Evolutionary conservation across 2,329 filamentous ascomycete species (phyloP), one percentile per base, ranked within the genome.

Genomic region (Ceratocystiopsis sp.): DNA sequence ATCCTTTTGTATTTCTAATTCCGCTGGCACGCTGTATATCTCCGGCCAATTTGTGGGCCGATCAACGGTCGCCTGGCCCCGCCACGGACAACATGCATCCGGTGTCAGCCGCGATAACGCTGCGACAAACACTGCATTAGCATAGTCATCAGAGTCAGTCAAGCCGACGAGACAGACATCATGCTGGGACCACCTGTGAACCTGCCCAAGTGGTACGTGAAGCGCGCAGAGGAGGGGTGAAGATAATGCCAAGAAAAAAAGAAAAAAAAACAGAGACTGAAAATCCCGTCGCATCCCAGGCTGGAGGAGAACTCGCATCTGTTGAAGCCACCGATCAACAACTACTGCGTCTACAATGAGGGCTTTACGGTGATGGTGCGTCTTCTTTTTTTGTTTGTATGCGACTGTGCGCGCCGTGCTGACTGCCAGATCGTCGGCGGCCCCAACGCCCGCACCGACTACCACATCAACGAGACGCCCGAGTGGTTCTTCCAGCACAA

Each of bases 401-500:
- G 13, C 12, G 7, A n/a, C n/a, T 11, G 5, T 29, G 25, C 25
- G 25, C 5, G 9, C 9, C 25, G 25, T 29, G 16, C 19, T 15
- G 18, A 36, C 37, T 21, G 16, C 8, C 38, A 58, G 56, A 57
- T 59, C 54, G 87, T 98, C 49, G 91, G 91, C 58, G 91, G 91
- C 13, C 91, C 91, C 55, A 96, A 96, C 61, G 84, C 84, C 48
- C 78, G 91, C 50, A 95, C 87, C 44, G 91, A 96, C 69, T 98
- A 95, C 69, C 91, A 96, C 71, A 89, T 96, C 73, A 96, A 96
- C 69, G 68, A 78, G 54, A 96, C 89, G 0, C 78, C 91, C 13
- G 91, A 96, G 62, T 96, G 87, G 80, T 98, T 96, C 75, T 96
- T 91, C 71, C 89, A 96, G 63, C 78, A 94, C 72, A 78, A 79